Conservation (phyloP, 1,284 basidiomycete genomes). For the Coniophora puteana region DNA sequence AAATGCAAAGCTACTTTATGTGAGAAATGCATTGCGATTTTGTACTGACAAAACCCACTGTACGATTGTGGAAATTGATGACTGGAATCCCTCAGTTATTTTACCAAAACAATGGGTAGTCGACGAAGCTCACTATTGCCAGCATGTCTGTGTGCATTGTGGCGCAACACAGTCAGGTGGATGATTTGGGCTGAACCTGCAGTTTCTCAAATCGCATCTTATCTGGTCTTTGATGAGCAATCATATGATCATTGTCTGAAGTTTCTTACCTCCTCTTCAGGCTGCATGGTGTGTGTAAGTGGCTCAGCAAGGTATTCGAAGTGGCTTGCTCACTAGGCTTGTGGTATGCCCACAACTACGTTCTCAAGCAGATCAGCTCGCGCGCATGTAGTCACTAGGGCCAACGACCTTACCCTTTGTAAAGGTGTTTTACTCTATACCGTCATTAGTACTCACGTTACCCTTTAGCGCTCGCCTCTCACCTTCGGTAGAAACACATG, state of each 20-base stretch:
- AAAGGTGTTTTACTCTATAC: slow-evolving; percentile 52
- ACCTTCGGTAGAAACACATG: too few species aligned
- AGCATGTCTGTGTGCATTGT: slow-evolving; percentile 53
- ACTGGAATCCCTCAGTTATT: slow-evolving; percentile 32
- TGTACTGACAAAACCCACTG: slow-evolving; percentile 40
- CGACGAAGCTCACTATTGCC: slow-evolving; percentile 59
- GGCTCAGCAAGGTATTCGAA: slow-evolving; percentile 6
- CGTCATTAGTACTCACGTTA: too few species aligned
- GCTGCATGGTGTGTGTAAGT: slow-evolving; percentile 30
- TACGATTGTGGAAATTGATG: slow-evolving; percentile 69
- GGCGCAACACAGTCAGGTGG: slow-evolving; percentile 46
- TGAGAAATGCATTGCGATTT: slow-evolving; percentile 43
- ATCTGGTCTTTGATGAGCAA: slow-evolving; percentile 39
- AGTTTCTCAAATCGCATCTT: slow-evolving; percentile 53
- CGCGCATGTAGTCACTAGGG: slow-evolving; percentile 5
- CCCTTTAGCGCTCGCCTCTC: too few species aligned
- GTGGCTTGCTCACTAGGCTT: slow-evolving; percentile 41
- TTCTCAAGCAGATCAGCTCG: slow-evolving; percentile 5
- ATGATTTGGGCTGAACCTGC: slow-evolving; percentile 65
- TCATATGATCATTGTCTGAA: neutral
- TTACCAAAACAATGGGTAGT: neutral
- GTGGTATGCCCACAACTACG: slow-evolving; percentile 58
- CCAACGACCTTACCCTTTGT: slow-evolving; percentile 35
- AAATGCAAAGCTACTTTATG: slow-evolving; percentile 33
- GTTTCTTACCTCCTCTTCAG: slow-evolving; percentile 55